Base-by-base conservation (phyloP, 306 rosid genomes). In the Castanea mollissima region DNA sequence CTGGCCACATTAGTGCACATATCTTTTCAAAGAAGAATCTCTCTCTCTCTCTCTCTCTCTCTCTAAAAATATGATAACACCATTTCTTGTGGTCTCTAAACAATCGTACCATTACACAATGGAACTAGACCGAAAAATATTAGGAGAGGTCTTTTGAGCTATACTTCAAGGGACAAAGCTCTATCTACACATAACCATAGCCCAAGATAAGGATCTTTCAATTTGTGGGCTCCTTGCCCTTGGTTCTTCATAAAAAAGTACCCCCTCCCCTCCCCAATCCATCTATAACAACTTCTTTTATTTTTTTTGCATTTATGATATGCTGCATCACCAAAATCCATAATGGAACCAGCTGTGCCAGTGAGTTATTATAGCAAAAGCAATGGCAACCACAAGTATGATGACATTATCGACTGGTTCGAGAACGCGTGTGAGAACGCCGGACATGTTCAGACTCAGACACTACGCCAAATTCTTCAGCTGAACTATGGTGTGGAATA, bases 361-460 rank as follows among this genome's bases (percentile, higher is more conserved):
- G 74, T 60, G 46, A 84, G 70, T 4, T 2, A 63, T 31, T 67
- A 82, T 64, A 71, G 20, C 63, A 80, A 77, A 55, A 67, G 65
- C 74, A 78, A 64, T 51, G 74, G 52, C 35, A 32, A 38, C 58
- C 16, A 23, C 46, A 77, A 74, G 10, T 23, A 69, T 21, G 92
- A 94, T 16, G 92, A 92, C 54, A 75, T 92, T 74, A 85, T 89
- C 55, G 51, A 56, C 57, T 90, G 97, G 99, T 95, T 95, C 74
- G 96, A 95, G 75, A 87, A 83, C 14, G 88, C 90, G 3, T 73
- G 97, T 0, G 60, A 75, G 74, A 82, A 90, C 4, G 93, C 93
- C 2, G 86, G 79, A 16, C 52, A 16, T 69, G 87, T 90, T 82
- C 99, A 95, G 74, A 89, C 90, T 13, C 86, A 84, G 80, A 81